phyloP scores from a whole-genome alignment of 805 yeast species.

The Monosporozyma unispora region DNA sequence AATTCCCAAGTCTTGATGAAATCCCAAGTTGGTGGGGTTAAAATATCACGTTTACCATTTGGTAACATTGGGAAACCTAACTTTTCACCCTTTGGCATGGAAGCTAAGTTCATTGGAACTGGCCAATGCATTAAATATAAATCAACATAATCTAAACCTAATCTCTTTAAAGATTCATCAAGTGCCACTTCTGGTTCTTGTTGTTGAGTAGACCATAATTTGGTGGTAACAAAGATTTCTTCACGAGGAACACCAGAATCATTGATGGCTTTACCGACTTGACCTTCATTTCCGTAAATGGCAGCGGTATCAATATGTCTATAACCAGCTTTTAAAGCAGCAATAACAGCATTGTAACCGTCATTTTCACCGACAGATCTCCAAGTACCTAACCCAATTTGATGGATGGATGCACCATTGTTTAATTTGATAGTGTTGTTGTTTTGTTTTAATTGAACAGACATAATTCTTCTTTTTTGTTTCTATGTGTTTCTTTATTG shows the following conservation, averaged over 20 bases:
- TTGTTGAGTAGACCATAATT: slow-evolving; percentile 51
- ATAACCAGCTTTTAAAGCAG: slow-evolving; percentile 58
- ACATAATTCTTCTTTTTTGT: slow-evolving; percentile 2
- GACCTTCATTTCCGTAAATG: slow-evolving; percentile 55
- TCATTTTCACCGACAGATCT: slow-evolving; percentile 43
- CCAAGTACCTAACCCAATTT: slow-evolving; percentile 72
- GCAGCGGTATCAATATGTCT: slow-evolving; percentile 75
- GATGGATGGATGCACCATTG: slow-evolving; percentile 57
- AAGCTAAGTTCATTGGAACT: slow-evolving; percentile 39
- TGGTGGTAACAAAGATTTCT: slow-evolving; percentile 63
- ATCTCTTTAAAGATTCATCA: slow-evolving; percentile 47
- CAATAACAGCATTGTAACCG: slow-evolving; percentile 46
- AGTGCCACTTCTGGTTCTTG: slow-evolving; percentile 44
- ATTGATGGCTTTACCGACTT: slow-evolving; percentile 48
- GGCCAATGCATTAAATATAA: slow-evolving; percentile 83
- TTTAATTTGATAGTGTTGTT: slow-evolving; percentile 36
- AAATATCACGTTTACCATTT: slow-evolving; percentile 34
- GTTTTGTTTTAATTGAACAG: slow-evolving; percentile 14
- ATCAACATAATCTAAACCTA: slow-evolving; percentile 70
- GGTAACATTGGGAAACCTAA: slow-evolving; percentile 30
- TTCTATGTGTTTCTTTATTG: neutral
- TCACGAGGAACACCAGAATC: slow-evolving; percentile 56
- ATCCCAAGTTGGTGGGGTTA: slow-evolving; percentile 28
- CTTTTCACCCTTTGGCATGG: slow-evolving; percentile 29
- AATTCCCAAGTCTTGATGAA: slow-evolving; percentile 53